Evolutionary conservation across 768 basidiomycete species (phyloP).

Genomic region (Pleurotus tuoliensis): DNA sequence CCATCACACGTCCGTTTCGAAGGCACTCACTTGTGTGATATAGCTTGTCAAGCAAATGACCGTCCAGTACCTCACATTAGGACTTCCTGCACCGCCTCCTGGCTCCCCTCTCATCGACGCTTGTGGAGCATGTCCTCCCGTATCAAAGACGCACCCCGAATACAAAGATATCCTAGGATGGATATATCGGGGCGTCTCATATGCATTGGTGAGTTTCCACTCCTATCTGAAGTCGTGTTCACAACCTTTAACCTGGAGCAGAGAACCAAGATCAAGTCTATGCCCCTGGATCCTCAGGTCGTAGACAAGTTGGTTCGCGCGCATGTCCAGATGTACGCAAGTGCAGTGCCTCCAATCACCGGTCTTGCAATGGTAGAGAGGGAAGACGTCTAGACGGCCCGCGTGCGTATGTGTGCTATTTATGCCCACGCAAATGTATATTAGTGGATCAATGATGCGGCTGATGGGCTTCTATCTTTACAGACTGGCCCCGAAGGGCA

Average conservation of each 20-base stretch:
- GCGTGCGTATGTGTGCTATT: no score
- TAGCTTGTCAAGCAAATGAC: constrained; percentile 44
- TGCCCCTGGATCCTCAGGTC: constrained; percentile 28
- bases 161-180: constrained; percentile 47
- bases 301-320: constrained; percentile 36
- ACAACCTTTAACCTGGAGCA: constrained; percentile 15
- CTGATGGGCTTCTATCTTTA: no score
- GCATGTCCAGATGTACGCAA: constrained; percentile 42
- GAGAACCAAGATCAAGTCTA: constrained; percentile 39
- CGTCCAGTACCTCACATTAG: constrained; percentile 36
- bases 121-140: constrained; percentile 1
- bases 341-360: background rate
- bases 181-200: constrained; percentile 45
- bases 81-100: constrained; percentile 19
- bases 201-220: constrained; percentile 40
- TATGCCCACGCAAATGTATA: no score
- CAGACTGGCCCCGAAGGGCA: no score
- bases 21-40: background rate
- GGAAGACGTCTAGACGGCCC: background rate
- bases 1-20: background rate
- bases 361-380: background rate
- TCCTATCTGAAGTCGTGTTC: background rate
- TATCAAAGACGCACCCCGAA: constrained; percentile 41
- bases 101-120: background rate
- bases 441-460: no score